phyloP scores from a whole-genome alignment of 78 protist genomes.

The Protostelium mycophagum region DNA sequence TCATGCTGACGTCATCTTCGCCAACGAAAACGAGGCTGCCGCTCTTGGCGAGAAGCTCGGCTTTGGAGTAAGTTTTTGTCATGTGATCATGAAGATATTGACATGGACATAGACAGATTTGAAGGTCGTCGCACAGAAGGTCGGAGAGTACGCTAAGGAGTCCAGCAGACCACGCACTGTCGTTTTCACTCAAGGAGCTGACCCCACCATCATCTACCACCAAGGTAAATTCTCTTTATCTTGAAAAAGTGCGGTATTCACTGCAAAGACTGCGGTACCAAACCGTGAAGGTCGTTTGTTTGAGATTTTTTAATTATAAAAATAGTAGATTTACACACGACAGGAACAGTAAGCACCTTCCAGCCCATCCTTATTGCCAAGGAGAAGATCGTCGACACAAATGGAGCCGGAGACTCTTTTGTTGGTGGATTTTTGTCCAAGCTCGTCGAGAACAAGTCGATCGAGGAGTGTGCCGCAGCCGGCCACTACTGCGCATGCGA shows the following conservation, averaged over 20 bases:
- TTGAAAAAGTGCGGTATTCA: too few relatives aligned
- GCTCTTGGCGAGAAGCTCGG: constrained; percentile 45
- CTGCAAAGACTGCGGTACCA: too few relatives aligned
- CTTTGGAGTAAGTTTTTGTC: constrained; percentile 34
- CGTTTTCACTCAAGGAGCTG: constrained; percentile 93
- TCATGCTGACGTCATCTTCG: constrained; percentile 87
- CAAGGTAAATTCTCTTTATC: constrained; percentile 33
- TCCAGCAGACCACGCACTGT: constrained; percentile 77
- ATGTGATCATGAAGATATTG: background rate
- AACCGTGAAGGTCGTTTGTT: too few relatives aligned
- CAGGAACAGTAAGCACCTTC: constrained; percentile 22
- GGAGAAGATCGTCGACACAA: constrained; percentile 91
- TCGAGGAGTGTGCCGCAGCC: constrained; percentile 68
- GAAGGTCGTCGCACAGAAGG: constrained; percentile 62
- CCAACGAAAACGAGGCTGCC: constrained; percentile 93
- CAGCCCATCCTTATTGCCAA: constrained; percentile 26
- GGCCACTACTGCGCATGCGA: constrained; percentile 87
- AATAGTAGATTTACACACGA: too few relatives aligned
- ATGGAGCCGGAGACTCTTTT: constrained; percentile 98
- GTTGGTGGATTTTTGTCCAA: constrained; percentile 96
- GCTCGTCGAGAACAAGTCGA: constrained; percentile 8
- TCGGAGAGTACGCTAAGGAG: constrained; percentile 65
- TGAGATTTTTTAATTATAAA: too few relatives aligned
- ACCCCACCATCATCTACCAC: constrained; percentile 66
- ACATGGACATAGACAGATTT: constrained; percentile 29